Base-by-base conservation (phyloP, 2,329 filamentous ascomycete genomes). In the Neopestalotiopsis sp. region DNA sequence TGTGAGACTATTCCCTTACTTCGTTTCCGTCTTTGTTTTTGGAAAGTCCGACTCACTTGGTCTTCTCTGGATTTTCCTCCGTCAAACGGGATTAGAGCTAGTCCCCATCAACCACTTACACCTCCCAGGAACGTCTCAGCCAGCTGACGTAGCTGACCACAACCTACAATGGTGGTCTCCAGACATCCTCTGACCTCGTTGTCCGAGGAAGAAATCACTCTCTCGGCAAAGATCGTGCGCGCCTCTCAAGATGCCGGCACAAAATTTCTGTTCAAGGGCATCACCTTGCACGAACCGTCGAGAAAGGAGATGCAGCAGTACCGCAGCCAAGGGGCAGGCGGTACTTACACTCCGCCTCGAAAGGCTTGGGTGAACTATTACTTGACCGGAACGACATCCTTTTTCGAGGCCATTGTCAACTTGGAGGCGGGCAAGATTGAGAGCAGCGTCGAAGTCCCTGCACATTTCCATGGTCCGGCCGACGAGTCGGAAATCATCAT, bases 261-360 rank as follows among this genome's bases (percentile, higher is more conserved):
- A 14, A 66, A 66, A 24, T 14, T 66, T 12, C 28, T n/a, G 12
- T 66, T 66, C 63, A 66, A 66, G 30, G 63, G 63, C 4, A 66
- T 66, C 30, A 66, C 40, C 13, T 14, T 57, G 14, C 63, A 66
- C 56, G 63, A 66, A 20, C 63, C 63, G 14, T 66, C 63, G 10
- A 56, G 63, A 49, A 66, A 66, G 30, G 63, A 66, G 49, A 66
- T 66, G 63, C 63, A 66, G 32, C 63, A 66, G 32, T 66, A 66
- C 24, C 63, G 63, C 56, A 28, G 28, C 32, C 45, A 66, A 30
- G 12, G 14, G 30, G 17, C n/a, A 20, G 63, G 28, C 24, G 49
- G 49, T 7, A 24, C 13, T 12, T 66, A 66, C 12, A 9, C 45
- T 3, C 63, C 63, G 9, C 63, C 63, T 24, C 63, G 65, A 17